Evolutionary conservation across 208 protist species (phyloP).

Genomic region (Leishmania tarentolae): DNA sequence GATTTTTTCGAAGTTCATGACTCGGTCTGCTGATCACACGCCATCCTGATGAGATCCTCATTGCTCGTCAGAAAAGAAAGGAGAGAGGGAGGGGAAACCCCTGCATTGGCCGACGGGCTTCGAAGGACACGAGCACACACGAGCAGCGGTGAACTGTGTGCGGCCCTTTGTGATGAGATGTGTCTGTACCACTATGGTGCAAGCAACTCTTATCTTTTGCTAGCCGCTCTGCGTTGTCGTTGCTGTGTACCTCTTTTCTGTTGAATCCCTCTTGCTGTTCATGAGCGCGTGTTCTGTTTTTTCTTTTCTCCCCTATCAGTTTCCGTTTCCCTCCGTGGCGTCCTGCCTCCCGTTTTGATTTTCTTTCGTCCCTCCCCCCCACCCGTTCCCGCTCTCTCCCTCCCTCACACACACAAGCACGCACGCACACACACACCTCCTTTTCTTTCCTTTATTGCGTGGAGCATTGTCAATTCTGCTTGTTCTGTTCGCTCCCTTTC

Average conservation of each 20-base stretch:
- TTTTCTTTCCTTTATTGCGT: background rate
- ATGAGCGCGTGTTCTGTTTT: background rate
- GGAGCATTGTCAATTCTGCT: background rate
- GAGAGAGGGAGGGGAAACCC: background rate
- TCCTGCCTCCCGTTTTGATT: background rate
- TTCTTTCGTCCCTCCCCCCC: background rate
- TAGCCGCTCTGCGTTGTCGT: background rate
- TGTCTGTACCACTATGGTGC: background rate
- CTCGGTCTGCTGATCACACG: background rate
- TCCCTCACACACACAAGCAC: too few relatives aligned
- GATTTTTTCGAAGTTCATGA: slow-evolving; percentile 56
- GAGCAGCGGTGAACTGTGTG: background rate
- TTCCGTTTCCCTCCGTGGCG: background rate
- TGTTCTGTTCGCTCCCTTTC: background rate
- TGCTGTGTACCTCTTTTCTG: background rate
- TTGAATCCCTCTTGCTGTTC: background rate
- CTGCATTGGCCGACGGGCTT: background rate
- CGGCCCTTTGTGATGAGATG: background rate
- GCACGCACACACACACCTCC: too few relatives aligned
- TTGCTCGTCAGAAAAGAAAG: background rate
- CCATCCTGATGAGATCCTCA: background rate
- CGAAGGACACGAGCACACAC: background rate
- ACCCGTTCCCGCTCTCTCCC: background rate
- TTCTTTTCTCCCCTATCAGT: background rate
- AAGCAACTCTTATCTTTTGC: background rate